Evolutionary conservation across 1,284 basidiomycete genomes (phyloP).

Genomic region (Melampsora abietis-canadensis): DNA sequence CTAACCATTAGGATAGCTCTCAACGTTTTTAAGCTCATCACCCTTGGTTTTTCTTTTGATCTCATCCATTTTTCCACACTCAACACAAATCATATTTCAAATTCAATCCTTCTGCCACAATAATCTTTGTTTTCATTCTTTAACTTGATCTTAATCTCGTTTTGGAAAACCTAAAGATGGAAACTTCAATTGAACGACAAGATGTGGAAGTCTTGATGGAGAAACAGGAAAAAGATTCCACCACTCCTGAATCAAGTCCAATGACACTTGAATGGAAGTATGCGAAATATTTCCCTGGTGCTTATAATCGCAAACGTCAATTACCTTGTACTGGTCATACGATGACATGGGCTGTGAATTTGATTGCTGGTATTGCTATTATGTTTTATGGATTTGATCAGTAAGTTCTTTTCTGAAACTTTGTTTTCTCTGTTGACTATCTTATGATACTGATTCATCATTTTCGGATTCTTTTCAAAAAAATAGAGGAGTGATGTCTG

Average conservation of each 20-base stretch:
- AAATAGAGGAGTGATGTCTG: conserved; percentile 37
- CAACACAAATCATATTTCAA: too few relatives aligned
- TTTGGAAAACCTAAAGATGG: not conserved
- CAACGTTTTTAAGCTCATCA: too few relatives aligned
- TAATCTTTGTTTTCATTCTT: too few relatives aligned
- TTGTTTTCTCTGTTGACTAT: not conserved
- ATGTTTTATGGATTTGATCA: conserved; percentile 44
- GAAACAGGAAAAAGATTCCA: not conserved
- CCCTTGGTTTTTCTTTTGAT: too few relatives aligned
- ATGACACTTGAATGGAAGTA: conserved; percentile 33
- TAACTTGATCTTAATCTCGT: too few relatives aligned
- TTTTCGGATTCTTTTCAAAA: not conserved
- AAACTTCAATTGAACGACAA: not conserved
- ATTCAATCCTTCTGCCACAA: too few relatives aligned
- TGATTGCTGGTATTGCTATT: conserved; percentile 45
- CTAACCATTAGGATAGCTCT: too few relatives aligned
- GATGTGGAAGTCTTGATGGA: not conserved
- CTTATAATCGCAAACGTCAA: conserved; percentile 40
- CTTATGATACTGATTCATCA: not conserved
- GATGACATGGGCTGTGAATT: conserved; percentile 45
- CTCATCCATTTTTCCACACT: too few relatives aligned
- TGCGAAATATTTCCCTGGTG: conserved; percentile 40
- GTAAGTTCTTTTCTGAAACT: not conserved
- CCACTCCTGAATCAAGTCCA: not conserved
- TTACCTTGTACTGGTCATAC: conserved; percentile 45